phyloP scores from a whole-genome alignment of 2,329 filamentous ascomycete species.

The Claviceps digitariae region DNA sequence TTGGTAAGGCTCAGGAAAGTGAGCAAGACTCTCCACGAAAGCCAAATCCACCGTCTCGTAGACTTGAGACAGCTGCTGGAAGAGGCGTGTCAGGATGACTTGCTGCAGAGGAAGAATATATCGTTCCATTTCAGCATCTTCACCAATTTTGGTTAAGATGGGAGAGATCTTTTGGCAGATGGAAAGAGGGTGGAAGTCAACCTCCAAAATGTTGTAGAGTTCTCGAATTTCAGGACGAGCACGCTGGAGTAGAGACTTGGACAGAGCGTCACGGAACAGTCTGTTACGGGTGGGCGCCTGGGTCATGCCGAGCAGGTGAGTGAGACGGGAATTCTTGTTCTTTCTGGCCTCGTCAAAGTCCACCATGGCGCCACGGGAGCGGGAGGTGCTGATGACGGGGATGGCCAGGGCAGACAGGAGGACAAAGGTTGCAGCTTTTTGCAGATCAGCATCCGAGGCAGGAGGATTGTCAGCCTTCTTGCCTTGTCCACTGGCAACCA shows the following conservation, averaged over 20 bases:
- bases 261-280: constrained; percentile 90
- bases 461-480: constrained; percentile 91
- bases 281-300: constrained; percentile 76
- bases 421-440: constrained; percentile 90
- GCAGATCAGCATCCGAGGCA: constrained; percentile 77
- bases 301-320: constrained; percentile 88
- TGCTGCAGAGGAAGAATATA: constrained; percentile 94
- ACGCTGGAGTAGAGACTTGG: constrained; percentile 87
- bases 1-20: constrained; percentile 95
- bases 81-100: constrained; percentile 93
- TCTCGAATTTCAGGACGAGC: constrained; percentile 90
- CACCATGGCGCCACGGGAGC: constrained; percentile 87
- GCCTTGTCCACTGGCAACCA: constrained; percentile 73
- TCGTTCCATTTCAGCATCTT: constrained; percentile 91
- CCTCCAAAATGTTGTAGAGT: constrained; percentile 96
- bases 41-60: constrained; percentile 94
- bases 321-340: constrained; percentile 97
- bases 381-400: constrained; percentile 95
- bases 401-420: constrained; percentile 92
- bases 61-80: constrained; percentile 97
- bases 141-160: constrained; percentile 84
- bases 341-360: constrained; percentile 95
- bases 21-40: constrained; percentile 85
- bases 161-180: constrained; percentile 99
- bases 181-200: constrained; percentile 96